phyloP scores from a whole-genome alignment of 2,329 filamentous ascomycete species.

The Seiridium unicorne region DNA sequence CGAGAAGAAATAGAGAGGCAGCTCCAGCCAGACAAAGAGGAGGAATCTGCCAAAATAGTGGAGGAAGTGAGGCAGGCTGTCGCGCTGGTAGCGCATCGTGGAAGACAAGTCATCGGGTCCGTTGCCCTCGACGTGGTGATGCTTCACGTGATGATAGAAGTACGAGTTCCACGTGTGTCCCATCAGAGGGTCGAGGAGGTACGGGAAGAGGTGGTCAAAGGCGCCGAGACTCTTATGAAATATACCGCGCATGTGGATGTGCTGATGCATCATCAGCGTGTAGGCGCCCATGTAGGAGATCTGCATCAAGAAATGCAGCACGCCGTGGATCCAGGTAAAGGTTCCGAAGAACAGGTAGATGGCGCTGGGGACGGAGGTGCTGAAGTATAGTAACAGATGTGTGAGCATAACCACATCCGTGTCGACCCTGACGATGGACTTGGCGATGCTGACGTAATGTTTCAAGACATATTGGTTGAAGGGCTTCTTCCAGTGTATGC shows the following conservation, averaged over 20 bases:
- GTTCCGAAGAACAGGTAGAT: constrained; percentile 57
- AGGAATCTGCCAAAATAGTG: constrained; percentile 73
- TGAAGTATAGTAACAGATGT: constrained; percentile 70
- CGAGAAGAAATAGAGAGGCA: constrained; percentile 70
- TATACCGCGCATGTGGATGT: constrained; percentile 75
- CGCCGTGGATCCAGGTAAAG: constrained; percentile 67
- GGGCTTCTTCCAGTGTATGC: constrained; percentile 29
- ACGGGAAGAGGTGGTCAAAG: constrained; percentile 68
- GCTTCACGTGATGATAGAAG: constrained; percentile 83
- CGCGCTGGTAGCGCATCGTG: constrained; percentile 74
- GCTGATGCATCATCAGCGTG: constrained; percentile 81
- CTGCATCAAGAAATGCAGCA: constrained; percentile 65
- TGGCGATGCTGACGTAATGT: constrained; percentile 58
- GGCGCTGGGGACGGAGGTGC: constrained; percentile 69
- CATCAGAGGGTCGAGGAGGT: constrained; percentile 72
- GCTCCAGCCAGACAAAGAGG: constrained; percentile 71
- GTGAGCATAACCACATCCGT: constrained; percentile 79
- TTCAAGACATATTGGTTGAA: constrained; percentile 42
- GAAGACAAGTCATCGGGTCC: constrained; percentile 74
- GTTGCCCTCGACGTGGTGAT: constrained; percentile 81
- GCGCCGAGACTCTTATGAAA: constrained; percentile 51
- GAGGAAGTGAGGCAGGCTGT: constrained; percentile 64
- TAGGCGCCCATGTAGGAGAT: constrained; percentile 70
- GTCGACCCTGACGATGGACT: constrained; percentile 57
- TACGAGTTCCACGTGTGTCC: constrained; percentile 86